Evolutionary conservation across 495 filamentous ascomycete genomes (phyloP), one percentile per base, ranked within the genome.

Genomic region (Hypoxylon crocopeplum): DNA sequence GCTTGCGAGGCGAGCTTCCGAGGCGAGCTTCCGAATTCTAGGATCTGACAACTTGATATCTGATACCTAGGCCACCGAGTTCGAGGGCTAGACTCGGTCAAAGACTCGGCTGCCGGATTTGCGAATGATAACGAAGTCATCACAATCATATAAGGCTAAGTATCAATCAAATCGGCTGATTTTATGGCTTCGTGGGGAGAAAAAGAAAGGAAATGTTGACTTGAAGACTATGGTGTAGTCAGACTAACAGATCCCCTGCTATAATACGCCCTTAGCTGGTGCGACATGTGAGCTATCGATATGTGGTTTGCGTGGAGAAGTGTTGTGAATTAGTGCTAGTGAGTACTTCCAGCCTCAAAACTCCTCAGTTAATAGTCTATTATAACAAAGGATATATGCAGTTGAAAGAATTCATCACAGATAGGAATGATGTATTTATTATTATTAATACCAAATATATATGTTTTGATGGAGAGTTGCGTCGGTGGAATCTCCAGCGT

Each of bases 321-420:
- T 3, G 22, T 39, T 32, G 63, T 66, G 57, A 66, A 62, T 62
- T 38, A 53, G 46, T 58, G 63, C 19, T 66, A 66, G 17, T 13
- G 48, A 62, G 24, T 66, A 66, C 63, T 17, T 57, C 12, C n/a
- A 13, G 22, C 15, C 5, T 46, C 21, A 10, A 39, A 17, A 20
- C n/a, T 45, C 13, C 29, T 11, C 17, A 19, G 5, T 15, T 13
- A 33, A 32, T 38, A 37, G 46, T 21, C 37, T 37, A 34, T 36
- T 12, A 48, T 19, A 22, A 32, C 15, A 17, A 16, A 7, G 7
- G 15, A 37, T 52, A 37, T 34, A 10, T 46, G 10, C 13, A 22
- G 3, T 12, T 19, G 12, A 17, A 33, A 36, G 8, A 46, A 5
- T 36, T 51, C 13, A 5, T 15, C 41, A 3, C n/a, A 12, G 29